phyloP scores from a whole-genome alignment of 257 asterid genomes.

The Dorcoceras hygrometricum region DNA sequence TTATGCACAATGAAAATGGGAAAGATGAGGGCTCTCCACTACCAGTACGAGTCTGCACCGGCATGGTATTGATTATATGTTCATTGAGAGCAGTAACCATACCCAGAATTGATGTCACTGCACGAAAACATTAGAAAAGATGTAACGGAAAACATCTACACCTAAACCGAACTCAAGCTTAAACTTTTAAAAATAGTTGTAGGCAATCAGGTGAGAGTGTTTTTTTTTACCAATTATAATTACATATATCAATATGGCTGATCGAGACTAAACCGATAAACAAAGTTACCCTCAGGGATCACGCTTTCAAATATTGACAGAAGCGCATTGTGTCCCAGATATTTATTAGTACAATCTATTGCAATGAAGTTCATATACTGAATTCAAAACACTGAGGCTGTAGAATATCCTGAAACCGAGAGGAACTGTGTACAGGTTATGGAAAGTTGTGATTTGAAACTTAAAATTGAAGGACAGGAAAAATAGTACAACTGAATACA shows the following conservation, averaged over 20 bases:
- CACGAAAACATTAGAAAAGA: conserved; percentile 22
- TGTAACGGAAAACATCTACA: conserved; percentile 16
- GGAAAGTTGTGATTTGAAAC: background rate
- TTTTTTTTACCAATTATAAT: too few species aligned
- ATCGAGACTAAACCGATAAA: background rate
- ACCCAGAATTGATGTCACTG: conserved; percentile 88
- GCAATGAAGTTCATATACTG: background rate
- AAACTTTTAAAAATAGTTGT: background rate
- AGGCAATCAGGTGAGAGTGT: background rate
- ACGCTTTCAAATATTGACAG: background rate
- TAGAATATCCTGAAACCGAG: background rate
- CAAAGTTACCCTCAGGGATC: background rate
- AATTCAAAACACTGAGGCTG: background rate
- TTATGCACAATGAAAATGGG: conserved; percentile 77
- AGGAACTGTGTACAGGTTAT: background rate
- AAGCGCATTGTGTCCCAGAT: background rate
- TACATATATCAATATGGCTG: background rate
- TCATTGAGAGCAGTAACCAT: conserved; percentile 69
- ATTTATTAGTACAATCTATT: background rate
- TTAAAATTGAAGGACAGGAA: too few species aligned
- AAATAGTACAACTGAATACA: too few species aligned
- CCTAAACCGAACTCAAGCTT: background rate
- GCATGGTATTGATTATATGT: conserved; percentile 73
- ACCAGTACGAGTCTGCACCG: conserved; percentile 33
- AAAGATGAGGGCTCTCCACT: conserved; percentile 53